phyloP scores from a whole-genome alignment of 2,329 filamentous ascomycete genomes.

The Ophiostoma ips region DNA sequence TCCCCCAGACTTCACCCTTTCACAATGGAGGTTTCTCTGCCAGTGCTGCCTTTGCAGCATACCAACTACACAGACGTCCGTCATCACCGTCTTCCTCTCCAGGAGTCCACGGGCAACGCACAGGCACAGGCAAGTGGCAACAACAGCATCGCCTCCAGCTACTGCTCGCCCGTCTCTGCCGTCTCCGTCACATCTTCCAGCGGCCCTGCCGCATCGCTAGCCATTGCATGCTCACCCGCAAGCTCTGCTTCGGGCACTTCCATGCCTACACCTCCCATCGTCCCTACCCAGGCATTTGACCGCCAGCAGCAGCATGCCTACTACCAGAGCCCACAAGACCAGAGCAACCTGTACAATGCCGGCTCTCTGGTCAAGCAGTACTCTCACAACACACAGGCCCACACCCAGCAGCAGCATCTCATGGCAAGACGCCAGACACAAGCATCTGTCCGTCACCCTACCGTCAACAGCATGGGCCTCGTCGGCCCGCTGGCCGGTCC shows the following conservation, averaged over 20 bases:
- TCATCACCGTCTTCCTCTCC: constrained; percentile 33
- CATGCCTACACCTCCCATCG: constrained; percentile 29
- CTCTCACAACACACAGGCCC: constrained; percentile 1
- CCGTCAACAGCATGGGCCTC: constrained; percentile 5
- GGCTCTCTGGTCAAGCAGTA: constrained; percentile 7
- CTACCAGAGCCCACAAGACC: constrained; percentile 7
- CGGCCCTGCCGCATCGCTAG: constrained; percentile 4
- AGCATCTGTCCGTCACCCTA: constrained; percentile 1
- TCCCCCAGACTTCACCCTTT: constrained; percentile 1
- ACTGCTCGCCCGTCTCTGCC: constrained; percentile 23
- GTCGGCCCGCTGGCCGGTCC: constrained; percentile 3
- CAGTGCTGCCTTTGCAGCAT: constrained; percentile 36
- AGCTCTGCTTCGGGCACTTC: constrained; percentile 21
- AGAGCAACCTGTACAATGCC: constrained; percentile 7
- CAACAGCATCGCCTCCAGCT: constrained; percentile 25
- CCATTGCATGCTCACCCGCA: constrained; percentile 16
- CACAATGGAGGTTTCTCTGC: constrained; percentile 28
- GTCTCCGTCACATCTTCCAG: constrained; percentile 6
- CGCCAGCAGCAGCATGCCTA: constrained; percentile 12
- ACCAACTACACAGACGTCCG: constrained; percentile 30
- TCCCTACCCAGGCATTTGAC: constrained; percentile 37
- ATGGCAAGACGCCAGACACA: constrained; percentile 6
- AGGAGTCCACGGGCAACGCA: constrained; percentile 38
- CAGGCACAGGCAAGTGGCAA: constrained; percentile 20
- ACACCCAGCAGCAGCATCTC: constrained; percentile 8